phyloP scores from a whole-genome alignment of 2,329 filamentous ascomycete genomes.

The Pleurostoma richardsiae region DNA sequence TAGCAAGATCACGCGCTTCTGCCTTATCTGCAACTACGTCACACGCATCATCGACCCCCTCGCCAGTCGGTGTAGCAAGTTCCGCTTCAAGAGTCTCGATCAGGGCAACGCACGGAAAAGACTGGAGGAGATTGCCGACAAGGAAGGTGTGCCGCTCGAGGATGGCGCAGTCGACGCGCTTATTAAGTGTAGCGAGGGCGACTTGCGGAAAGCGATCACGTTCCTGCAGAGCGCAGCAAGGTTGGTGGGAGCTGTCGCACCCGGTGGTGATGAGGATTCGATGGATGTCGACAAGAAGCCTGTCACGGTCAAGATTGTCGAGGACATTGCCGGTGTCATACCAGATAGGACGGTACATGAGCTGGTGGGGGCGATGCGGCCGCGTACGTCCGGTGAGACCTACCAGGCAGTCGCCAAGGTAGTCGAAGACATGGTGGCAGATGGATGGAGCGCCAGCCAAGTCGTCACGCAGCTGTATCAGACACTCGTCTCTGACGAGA shows the following conservation, averaged over 20 bases:
- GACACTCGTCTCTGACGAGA: constrained; percentile 75
- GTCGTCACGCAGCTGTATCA: constrained; percentile 77
- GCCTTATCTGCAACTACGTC: constrained; percentile 97
- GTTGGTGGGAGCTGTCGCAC: constrained; percentile 65
- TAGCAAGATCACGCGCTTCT: constrained; percentile 93
- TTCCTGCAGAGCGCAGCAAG: constrained; percentile 92
- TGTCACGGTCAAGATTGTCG: constrained; percentile 74
- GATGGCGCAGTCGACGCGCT: constrained; percentile 77
- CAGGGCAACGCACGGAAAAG: constrained; percentile 76
- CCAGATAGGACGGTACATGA: constrained; percentile 67
- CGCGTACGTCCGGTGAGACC: constrained; percentile 54
- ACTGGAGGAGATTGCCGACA: constrained; percentile 74
- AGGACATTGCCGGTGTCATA: constrained; percentile 95
- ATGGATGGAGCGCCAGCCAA: constrained; percentile 94
- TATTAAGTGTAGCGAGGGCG: constrained; percentile 85
- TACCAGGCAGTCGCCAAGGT: constrained; percentile 74
- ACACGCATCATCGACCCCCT: constrained; percentile 96
- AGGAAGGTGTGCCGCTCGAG: constrained; percentile 72
- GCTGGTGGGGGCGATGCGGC: constrained; percentile 72
- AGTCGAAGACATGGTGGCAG: constrained; percentile 86
- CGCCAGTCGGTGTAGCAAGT: constrained; percentile 90
- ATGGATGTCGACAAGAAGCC: constrained; percentile 56
- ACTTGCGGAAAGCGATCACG: constrained; percentile 93
- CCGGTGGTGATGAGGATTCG: constrained; percentile 40
- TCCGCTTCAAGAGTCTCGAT: constrained; percentile 94